These are phyloP conservation scores for Cladosporium sp. DNA, from an alignment of 2,329 filamentous ascomycete species.

Conservation along the genomic window DNA sequence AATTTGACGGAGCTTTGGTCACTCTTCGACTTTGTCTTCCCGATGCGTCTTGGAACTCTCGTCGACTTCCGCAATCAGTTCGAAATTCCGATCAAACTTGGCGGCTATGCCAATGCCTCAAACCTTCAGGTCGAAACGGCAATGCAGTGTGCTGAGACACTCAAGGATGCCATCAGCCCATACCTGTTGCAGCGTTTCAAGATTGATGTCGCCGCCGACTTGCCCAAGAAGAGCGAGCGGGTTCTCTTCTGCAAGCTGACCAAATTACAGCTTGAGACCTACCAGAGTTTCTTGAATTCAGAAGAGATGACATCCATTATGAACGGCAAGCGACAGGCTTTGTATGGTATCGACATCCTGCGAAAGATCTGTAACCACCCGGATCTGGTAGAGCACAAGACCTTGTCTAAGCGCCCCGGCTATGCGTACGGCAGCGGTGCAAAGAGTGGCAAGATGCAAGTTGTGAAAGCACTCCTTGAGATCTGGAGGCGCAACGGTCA, in stretches of 20 bases:
- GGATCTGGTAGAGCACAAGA: constrained; percentile 74
- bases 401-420: constrained; percentile 58
- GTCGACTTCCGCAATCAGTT: constrained; percentile 90
- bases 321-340: constrained; percentile 70
- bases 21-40: constrained; percentile 94
- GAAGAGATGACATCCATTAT: constrained; percentile 85
- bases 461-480: constrained; percentile 82
- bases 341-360: constrained; percentile 88
- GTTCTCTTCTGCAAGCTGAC: constrained; percentile 96
- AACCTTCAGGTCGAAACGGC: constrained; percentile 94
- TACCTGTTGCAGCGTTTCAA: constrained; percentile 93
- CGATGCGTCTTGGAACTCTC: constrained; percentile 89
- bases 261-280: constrained; percentile 73
- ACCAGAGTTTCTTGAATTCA: constrained; percentile 78
- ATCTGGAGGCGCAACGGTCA: constrained; percentile 92
- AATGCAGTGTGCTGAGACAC: constrained; percentile 86
- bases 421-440: constrained; percentile 77
- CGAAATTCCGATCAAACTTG: constrained; percentile 88
- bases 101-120: constrained; percentile 92
- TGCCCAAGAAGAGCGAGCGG: constrained; percentile 94
- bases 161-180: constrained; percentile 91
- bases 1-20: constrained; percentile 96
- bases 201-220: constrained; percentile 86
- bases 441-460: constrained; percentile 94
- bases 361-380: constrained; percentile 98